Conservation (phyloP, 176 grass and related monocot genomes). For the Musa beccarii region DNA sequence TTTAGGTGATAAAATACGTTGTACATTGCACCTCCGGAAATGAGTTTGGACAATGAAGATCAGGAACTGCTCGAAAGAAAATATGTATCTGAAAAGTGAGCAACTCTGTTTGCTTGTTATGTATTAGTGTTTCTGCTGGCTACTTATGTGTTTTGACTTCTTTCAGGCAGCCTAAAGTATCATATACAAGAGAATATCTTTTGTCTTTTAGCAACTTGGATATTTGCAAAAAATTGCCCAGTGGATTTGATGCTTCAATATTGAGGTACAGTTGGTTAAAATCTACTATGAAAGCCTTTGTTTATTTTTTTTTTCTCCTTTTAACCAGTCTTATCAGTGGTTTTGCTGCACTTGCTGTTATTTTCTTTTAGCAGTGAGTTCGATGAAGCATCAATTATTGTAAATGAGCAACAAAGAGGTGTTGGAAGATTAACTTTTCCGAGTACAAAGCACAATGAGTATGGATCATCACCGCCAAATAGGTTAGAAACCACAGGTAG, state of each 20-base stretch:
- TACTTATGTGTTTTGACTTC: background rate
- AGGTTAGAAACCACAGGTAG: slow-evolving; percentile 23
- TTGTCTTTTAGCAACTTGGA: slow-evolving; percentile 48
- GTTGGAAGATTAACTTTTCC: slow-evolving; percentile 10
- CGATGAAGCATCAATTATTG: slow-evolving; percentile 34
- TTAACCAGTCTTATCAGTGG: background rate
- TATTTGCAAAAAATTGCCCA: slow-evolving; percentile 61
- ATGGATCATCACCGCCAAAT: slow-evolving; percentile 20
- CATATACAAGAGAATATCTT: slow-evolving; percentile 67
- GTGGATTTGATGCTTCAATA: slow-evolving; percentile 42
- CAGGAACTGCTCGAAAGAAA: slow-evolving; percentile 12
- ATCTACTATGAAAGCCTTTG: background rate
- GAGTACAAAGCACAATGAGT: slow-evolving; percentile 28
- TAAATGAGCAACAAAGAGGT: slow-evolving; percentile 34
- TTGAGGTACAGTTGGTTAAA: slow-evolving; percentile 32
- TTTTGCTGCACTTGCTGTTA: slow-evolving; percentile 1
- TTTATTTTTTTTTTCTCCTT: background rate
- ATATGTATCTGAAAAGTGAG: slow-evolving; percentile 26
- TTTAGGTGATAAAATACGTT: background rate
- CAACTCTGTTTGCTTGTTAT: background rate
- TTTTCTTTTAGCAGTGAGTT: slow-evolving; percentile 45
- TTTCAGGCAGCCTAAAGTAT: slow-evolving; percentile 31
- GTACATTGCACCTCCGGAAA: slow-evolving; percentile 3
- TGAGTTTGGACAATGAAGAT: slow-evolving; percentile 29
- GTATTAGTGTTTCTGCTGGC: background rate